A percentile compares a stretch with the other conserved stretches of the same genome.
Conservation (phyloP, 192 early-diverging fungal genomes). For the Allomyces macrogynus region DNA sequence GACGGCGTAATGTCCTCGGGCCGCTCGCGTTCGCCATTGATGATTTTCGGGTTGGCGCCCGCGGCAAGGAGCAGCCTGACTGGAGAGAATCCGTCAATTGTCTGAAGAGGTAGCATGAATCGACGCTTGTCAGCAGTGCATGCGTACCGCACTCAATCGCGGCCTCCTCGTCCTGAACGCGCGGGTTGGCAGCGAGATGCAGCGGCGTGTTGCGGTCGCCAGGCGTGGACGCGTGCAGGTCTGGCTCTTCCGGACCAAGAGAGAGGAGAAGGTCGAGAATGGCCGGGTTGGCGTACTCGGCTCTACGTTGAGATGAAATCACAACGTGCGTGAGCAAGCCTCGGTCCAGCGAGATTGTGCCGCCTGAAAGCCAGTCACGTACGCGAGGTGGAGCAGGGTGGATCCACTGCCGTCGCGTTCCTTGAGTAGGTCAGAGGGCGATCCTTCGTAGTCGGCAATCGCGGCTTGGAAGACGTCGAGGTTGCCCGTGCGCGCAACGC, state of each 20-base stretch:
- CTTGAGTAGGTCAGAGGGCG: neutral
- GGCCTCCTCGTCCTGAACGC: neutral
- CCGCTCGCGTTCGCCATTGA: neutral
- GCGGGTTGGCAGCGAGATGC: neutral
- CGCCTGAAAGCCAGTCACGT: neutral
- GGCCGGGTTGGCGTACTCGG: neutral
- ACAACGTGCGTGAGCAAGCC: too few species aligned
- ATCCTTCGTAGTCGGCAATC: neutral
- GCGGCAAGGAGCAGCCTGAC: neutral
- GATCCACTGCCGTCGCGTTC: neutral
- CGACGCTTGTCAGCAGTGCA: too few species aligned
- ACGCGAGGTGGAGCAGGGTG: neutral
- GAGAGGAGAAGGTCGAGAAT: neutral
- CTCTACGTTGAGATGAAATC: neutral
- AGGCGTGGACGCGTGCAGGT: neutral
- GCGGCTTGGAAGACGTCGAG: neutral
- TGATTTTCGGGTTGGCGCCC: neutral
- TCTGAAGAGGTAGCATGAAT: too few species aligned
- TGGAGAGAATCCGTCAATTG: too few species aligned
- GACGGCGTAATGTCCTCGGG: neutral
- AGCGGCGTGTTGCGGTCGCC: neutral
- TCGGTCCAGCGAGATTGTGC: too few species aligned
- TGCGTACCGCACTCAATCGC: neutral
- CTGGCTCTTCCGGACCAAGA: neutral
- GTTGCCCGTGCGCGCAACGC: neutral